Evolutionary conservation across 306 rosid species (phyloP).

Genomic region (Vigna trinervia): DNA sequence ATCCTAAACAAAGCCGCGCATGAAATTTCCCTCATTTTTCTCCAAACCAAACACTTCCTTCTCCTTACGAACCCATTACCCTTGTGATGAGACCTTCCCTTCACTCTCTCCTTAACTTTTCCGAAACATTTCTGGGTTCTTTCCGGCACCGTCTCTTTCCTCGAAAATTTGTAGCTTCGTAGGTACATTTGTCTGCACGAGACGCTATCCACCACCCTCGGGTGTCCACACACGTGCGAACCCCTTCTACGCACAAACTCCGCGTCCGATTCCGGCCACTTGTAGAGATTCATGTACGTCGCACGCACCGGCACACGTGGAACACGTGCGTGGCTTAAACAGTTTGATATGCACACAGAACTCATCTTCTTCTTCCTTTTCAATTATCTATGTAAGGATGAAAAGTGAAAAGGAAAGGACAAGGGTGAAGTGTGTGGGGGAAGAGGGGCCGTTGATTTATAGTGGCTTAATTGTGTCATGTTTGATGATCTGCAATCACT

Average conservation of each 20-base stretch:
- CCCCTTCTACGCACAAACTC: slow-evolving; percentile 65
- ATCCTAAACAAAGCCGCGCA: slow-evolving; percentile 61
- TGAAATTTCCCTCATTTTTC: slow-evolving; percentile 66
- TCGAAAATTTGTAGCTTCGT: slow-evolving; percentile 79
- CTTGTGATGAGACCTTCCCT: neutral
- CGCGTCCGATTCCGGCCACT: slow-evolving; percentile 88
- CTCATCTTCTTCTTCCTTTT: slow-evolving; percentile 47
- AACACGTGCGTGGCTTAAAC: slow-evolving; percentile 70
- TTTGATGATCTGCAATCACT: slow-evolving; percentile 65
- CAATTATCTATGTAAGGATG: neutral
- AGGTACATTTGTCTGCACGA: slow-evolving; percentile 93
- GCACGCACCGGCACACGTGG: slow-evolving; percentile 76
- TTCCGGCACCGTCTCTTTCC: slow-evolving; percentile 74
- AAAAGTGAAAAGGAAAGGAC: neutral
- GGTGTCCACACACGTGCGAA: slow-evolving; percentile 49
- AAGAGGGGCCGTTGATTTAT: slow-evolving; percentile 36
- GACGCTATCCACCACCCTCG: slow-evolving; percentile 80
- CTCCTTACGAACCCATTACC: slow-evolving; percentile 5
- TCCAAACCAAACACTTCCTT: slow-evolving; percentile 72
- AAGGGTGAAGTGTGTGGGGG: slow-evolving; percentile 42
- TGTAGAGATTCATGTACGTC: slow-evolving; percentile 75
- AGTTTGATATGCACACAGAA: slow-evolving; percentile 75
- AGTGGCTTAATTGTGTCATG: slow-evolving; percentile 48
- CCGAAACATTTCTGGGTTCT: slow-evolving; percentile 78
- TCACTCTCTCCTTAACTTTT: slow-evolving; percentile 61